Base-by-base conservation (phyloP, 352 stramenopile genomes). In the Blastocystis sp. region DNA sequence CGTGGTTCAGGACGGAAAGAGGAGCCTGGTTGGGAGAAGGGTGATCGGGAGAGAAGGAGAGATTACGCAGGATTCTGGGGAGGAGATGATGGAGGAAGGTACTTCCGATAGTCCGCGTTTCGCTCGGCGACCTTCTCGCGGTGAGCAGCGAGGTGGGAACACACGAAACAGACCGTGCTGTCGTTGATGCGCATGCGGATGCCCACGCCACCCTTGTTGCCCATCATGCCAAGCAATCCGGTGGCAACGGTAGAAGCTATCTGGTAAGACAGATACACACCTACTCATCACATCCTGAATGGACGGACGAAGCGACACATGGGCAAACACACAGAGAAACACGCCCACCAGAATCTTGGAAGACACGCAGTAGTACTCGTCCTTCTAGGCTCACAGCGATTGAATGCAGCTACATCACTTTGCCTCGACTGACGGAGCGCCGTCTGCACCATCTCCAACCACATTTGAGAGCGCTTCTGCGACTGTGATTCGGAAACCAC, bases 61-160 rank as follows among this genome's bases (percentile, higher is more conserved):
- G 16, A 65, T 44, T 63, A 27, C 53, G 46, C 61, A 75, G 63
- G 63, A 46, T 75, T 38, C 32, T 75, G 46, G 32, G 36, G n/a
- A n/a, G n/a, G n/a, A n/a, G n/a, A n/a, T n/a, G n/a, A n/a, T n/a
- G n/a, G n/a, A n/a, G n/a, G n/a, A n/a, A 18, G 89, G 72, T 99
- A 97, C 87, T 97, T 98, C n/a, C 92, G 89, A 88, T 97, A 99
- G 84, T 99, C 96, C 0, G 93, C 90, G 89, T 99, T 99, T 21
- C 97, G 89, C 0, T 94, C 95, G 0, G 90, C 87, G 2, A 99
- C 93, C 87, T 99, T 99, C 76, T 97, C 95, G 46, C 96, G 91
- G 89, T 99, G 96, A 0, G 97, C 96, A 0, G 97, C 97, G 53
- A 99, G 91, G 87, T 99, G 97, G 21, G 93, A 92, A 87, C 94